Evolutionary conservation across 108 stramenopile genomes (phyloP).

Genomic region (Cyclotella distinguenda): DNA sequence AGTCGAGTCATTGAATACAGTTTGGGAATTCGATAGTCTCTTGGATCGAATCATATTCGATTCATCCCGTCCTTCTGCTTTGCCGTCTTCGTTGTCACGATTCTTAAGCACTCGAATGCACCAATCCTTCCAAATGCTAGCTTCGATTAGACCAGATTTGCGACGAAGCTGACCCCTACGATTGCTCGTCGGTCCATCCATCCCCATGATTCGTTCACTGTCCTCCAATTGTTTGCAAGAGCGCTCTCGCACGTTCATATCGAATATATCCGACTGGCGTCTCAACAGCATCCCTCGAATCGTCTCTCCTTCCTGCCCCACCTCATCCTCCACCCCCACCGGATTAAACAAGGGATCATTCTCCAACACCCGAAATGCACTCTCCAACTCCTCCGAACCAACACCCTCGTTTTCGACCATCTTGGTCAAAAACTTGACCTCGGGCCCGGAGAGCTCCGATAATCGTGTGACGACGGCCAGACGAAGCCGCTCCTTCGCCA

Average conservation of each 20-base stretch:
- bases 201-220: too few species aligned
- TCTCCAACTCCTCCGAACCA: conserved; percentile 4
- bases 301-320: not conserved
- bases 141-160: conserved; percentile 4
- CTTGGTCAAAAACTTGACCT: conserved; percentile 14
- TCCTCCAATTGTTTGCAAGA: too few species aligned
- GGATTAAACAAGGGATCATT: not conserved
- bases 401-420: not conserved
- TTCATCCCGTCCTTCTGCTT: not conserved
- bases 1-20: too few species aligned
- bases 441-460: too few species aligned
- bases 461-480: too few species aligned
- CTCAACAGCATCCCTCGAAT: not conserved
- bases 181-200: not conserved
- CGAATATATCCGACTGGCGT: not conserved
- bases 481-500: not conserved
- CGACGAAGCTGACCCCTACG: not conserved
- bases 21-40: too few species aligned
- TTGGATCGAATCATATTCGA: not conserved
- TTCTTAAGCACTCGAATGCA: not conserved
- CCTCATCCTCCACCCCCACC: not conserved
- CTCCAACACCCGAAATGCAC: not conserved
- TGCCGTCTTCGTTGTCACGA: not conserved
- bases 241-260: not conserved
- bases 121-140: conserved; percentile 5